These are phyloP conservation scores for Haberlea rhodopensis DNA, from an alignment of 257 asterid genomes.

Conservation along the genomic window DNA sequence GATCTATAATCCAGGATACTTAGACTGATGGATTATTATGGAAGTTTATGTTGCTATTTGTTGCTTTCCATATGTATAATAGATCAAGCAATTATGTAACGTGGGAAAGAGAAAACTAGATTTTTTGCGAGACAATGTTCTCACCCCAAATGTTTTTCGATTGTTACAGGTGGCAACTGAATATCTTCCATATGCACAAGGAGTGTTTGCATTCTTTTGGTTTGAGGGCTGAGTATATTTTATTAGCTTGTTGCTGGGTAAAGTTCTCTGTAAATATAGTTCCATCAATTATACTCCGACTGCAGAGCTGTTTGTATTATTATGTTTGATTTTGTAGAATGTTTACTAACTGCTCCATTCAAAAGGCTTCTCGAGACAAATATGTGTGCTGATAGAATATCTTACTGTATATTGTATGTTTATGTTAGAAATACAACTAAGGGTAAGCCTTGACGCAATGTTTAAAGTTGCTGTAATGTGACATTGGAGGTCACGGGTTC, in stretches of 20 bases:
- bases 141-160: constrained; percentile 31
- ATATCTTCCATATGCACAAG: neutral
- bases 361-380: neutral
- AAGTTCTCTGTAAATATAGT: constrained; percentile 42
- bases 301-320: neutral
- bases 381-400: constrained; percentile 19
- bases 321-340: neutral
- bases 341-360: neutral
- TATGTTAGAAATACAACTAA: too few relatives aligned
- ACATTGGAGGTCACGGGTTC: too few relatives aligned
- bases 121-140: constrained; percentile 7
- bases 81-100: too few relatives aligned
- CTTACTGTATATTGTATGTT: too few relatives aligned
- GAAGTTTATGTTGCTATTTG: too few relatives aligned
- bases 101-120: neutral
- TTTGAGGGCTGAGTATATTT: constrained; percentile 25
- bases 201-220: neutral
- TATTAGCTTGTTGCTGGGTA: constrained; percentile 38
- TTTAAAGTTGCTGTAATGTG: too few relatives aligned
- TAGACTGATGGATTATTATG: too few relatives aligned
- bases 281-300: neutral
- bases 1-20: too few relatives aligned
- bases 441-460: too few relatives aligned
- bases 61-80: neutral
- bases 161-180: constrained; percentile 78